Evolutionary conservation across 2,329 filamentous ascomycete genomes (phyloP).

Genomic region (Phyllosticta paracitricarpa): DNA sequence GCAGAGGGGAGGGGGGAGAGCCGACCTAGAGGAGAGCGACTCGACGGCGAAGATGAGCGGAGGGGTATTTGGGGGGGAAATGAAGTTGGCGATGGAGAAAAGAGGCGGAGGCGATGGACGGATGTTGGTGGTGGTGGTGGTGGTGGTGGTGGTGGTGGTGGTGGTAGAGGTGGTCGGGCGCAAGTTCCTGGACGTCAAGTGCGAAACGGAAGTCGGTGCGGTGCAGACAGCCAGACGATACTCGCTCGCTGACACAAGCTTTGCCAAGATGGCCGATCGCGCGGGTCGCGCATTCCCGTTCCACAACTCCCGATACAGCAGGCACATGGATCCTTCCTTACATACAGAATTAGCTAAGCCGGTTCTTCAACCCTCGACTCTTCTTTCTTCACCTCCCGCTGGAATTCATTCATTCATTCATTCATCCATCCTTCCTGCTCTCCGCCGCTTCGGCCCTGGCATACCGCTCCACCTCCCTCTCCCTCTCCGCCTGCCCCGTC

Average conservation of each 20-base stretch:
- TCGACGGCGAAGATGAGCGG: too few species aligned
- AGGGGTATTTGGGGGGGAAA: not conserved
- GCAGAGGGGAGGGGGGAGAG: not conserved
- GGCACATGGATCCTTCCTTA: not conserved
- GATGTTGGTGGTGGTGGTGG: too few species aligned
- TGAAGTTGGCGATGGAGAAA: too few species aligned
- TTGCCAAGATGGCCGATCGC: slow-evolving; percentile 4
- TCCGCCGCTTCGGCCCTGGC: slow-evolving; percentile 48
- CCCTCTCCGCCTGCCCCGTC: slow-evolving; percentile 20
- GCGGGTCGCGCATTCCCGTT: slow-evolving; percentile 1
- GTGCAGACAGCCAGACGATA: too few species aligned
- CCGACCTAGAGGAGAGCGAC: too few species aligned
- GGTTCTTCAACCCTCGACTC: not conserved
- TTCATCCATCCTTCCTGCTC: slow-evolving; percentile 20
- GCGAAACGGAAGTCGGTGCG: too few species aligned
- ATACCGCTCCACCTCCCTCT: slow-evolving; percentile 39
- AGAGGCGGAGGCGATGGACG: too few species aligned
- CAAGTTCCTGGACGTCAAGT: too few species aligned
- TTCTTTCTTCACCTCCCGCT: not conserved
- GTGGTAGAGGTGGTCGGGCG: too few species aligned
- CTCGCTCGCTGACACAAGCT: not conserved
- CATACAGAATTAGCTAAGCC: not conserved
- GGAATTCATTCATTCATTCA: not conserved
- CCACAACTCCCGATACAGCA: not conserved
- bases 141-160: not conserved